Percentiles rank a stretch among this genome's conserved stretches.
Evolutionary conservation across 2,329 filamentous ascomycete genomes (phyloP).

Genomic region (Fusarium secorum): DNA sequence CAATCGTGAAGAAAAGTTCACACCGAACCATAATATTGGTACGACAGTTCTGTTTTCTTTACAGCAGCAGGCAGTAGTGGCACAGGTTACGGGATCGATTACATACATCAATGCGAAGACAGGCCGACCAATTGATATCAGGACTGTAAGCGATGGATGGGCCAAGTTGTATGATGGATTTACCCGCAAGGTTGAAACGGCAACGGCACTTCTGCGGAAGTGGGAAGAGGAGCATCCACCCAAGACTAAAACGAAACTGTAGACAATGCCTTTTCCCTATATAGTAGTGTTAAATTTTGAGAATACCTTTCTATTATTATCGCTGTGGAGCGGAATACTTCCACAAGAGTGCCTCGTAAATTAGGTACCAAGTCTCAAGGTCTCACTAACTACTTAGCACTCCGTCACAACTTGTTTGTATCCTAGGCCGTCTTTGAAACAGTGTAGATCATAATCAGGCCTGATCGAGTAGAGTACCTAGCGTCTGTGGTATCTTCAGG

Average conservation of each 20-base stretch:
- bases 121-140: neutral
- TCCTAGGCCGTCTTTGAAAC: neutral
- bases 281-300: accelerated
- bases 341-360: accelerated
- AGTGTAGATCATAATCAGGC: neutral
- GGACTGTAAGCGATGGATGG: neutral
- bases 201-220: neutral
- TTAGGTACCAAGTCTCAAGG: accelerated
- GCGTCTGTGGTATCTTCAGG: neutral
- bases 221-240: neutral
- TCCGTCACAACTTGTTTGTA: accelerated
- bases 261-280: accelerated
- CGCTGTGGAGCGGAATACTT: neutral
- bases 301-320: neutral
- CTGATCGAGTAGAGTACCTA: neutral
- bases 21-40: neutral
- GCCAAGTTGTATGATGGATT: neutral
- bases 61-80: neutral
- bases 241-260: neutral
- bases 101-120: neutral
- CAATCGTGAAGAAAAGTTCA: neutral
- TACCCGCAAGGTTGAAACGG: neutral
- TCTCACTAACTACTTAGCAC: neutral
- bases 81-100: neutral
- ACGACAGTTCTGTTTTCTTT: neutral